phyloP scores from a whole-genome alignment of 169 alveolate species.

The Cryptosporidium muris region DNA sequence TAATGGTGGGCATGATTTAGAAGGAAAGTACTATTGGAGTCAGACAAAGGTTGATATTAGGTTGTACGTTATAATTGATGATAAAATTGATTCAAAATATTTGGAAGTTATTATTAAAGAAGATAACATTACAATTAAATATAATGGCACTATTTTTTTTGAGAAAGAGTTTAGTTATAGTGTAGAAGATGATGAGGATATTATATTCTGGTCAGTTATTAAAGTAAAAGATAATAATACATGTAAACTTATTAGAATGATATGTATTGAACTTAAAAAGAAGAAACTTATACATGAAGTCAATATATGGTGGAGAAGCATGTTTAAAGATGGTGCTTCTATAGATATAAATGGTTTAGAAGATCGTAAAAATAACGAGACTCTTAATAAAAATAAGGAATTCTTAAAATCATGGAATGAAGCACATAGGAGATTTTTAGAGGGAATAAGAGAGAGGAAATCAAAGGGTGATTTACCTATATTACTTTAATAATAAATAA shows the following conservation, averaged over 20 bases:
- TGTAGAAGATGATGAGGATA: slow-evolving; percentile 21
- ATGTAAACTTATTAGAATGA: not conserved
- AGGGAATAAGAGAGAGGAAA: slow-evolving; percentile 9
- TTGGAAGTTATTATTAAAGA: slow-evolving; percentile 2
- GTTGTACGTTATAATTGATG: not conserved
- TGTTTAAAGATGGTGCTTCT: slow-evolving; percentile 35
- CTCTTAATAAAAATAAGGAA: not conserved
- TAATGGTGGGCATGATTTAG: slow-evolving; percentile 1
- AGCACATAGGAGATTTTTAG: slow-evolving; percentile 36
- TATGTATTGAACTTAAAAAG: slow-evolving; percentile 29
- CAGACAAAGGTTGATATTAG: slow-evolving; percentile 10
- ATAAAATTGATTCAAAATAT: not conserved
- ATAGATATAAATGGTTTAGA: slow-evolving; percentile 5
- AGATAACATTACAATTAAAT: not conserved
- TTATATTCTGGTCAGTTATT: slow-evolving; percentile 47
- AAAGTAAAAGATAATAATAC: not conserved
- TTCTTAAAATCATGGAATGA: slow-evolving; percentile 27
- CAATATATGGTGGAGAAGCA: slow-evolving; percentile 56
- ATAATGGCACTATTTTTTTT: not conserved
- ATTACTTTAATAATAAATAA: no score
- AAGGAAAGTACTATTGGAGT: slow-evolving; percentile 28
- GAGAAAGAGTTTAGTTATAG: slow-evolving; percentile 12
- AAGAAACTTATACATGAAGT: slow-evolving; percentile 4
- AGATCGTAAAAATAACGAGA: not conserved
- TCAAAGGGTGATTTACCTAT: not conserved